phyloP scores from a whole-genome alignment of 495 filamentous ascomycete genomes.

The Umbilicaria muhlenbergii region DNA sequence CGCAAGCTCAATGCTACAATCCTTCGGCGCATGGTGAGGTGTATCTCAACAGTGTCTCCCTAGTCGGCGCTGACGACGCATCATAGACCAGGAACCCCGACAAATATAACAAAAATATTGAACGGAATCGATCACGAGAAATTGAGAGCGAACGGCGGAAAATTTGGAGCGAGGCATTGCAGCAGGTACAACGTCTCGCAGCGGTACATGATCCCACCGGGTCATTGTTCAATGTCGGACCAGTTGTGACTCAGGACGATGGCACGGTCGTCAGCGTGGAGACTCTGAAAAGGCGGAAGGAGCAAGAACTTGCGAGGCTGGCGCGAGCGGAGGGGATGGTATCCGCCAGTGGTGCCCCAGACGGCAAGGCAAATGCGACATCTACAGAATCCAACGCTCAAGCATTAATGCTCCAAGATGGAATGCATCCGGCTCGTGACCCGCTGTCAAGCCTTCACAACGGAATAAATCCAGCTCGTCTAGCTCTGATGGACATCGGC shows the following conservation, averaged over 20 bases:
- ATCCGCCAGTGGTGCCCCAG: neutral
- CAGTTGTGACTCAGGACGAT: conserved; percentile 16
- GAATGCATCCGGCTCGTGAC: neutral
- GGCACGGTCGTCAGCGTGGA: conserved; percentile 17
- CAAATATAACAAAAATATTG: conserved; percentile 23
- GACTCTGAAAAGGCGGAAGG: conserved; percentile 5
- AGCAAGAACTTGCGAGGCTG: conserved; percentile 1
- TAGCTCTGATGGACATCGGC: neutral
- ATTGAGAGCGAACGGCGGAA: conserved; percentile 17
- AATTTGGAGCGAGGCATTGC: conserved; percentile 16
- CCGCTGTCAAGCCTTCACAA: neutral
- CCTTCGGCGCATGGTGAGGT: conserved; percentile 16
- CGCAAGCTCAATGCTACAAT: conserved; percentile 22
- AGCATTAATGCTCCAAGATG: neutral
- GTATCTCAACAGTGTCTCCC: neutral
- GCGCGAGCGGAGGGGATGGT: too few relatives aligned
- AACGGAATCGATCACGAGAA: conserved; percentile 17
- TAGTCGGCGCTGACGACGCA: neutral
- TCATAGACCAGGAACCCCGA: conserved; percentile 18
- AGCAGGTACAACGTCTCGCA: conserved; percentile 17
- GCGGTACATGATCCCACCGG: conserved; percentile 19
- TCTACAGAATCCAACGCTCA: conserved; percentile 4
- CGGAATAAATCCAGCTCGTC: conserved; percentile 4
- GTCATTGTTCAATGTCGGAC: conserved; percentile 19
- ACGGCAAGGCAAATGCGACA: neutral